phyloP scores from a whole-genome alignment of 768 basidiomycete genomes.

The Suillus americanus region DNA sequence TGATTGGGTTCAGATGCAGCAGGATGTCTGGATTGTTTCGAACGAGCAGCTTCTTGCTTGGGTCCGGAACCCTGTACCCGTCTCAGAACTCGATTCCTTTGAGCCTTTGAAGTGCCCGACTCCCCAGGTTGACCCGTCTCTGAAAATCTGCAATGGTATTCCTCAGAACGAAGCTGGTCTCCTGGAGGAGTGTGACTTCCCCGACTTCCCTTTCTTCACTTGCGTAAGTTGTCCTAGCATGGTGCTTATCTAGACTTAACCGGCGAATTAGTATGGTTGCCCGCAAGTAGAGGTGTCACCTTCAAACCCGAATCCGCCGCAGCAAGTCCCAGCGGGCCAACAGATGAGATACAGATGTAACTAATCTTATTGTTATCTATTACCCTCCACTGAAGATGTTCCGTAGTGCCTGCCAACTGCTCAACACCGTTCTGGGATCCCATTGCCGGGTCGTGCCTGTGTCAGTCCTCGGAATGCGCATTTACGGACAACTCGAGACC shows the following conservation, averaged over 20 bases:
- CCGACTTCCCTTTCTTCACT: slow-evolving; percentile 78
- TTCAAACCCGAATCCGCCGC: slow-evolving; percentile 64
- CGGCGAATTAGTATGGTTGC: slow-evolving; percentile 63
- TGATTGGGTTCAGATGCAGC: slow-evolving; percentile 76
- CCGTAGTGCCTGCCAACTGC: slow-evolving; percentile 66
- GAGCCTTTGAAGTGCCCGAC: slow-evolving; percentile 61
- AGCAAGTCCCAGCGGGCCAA: slow-evolving; percentile 46
- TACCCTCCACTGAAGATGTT: slow-evolving; percentile 6
- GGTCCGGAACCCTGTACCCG: slow-evolving; percentile 68
- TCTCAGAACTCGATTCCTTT: slow-evolving; percentile 54
- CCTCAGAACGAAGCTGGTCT: slow-evolving; percentile 65
- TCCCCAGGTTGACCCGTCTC: slow-evolving; percentile 52
- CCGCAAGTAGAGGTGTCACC: slow-evolving; percentile 54
- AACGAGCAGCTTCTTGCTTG: slow-evolving; percentile 71
- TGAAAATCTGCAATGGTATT: slow-evolving; percentile 77
- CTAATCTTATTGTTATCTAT: slow-evolving; percentile 9
- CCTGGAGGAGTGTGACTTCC: slow-evolving; percentile 59
- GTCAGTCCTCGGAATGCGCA: slow-evolving; percentile 52
- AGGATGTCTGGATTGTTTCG: slow-evolving; percentile 75
- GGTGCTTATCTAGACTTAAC: not conserved
- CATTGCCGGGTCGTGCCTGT: slow-evolving; percentile 61
- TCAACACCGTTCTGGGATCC: slow-evolving; percentile 85
- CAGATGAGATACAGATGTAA: slow-evolving; percentile 57
- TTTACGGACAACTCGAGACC: slow-evolving; percentile 65
- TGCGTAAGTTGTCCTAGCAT: slow-evolving; percentile 48